Evolutionary conservation across 306 rosid genomes (phyloP).

Genomic region (Castanospermum australe): DNA sequence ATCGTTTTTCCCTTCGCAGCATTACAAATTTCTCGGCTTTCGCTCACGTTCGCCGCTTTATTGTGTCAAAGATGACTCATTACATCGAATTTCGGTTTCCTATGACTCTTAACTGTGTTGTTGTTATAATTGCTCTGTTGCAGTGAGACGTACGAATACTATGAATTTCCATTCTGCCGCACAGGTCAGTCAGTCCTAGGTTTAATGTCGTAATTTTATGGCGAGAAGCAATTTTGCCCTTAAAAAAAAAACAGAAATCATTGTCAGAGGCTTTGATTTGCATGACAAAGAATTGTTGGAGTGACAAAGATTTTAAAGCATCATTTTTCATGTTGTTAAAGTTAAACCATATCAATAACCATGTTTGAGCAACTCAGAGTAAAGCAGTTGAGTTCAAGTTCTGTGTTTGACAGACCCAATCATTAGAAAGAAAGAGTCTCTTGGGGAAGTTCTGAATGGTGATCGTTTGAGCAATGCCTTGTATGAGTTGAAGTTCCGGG

Average conservation of each 20-base stretch:
- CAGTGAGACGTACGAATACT: conserved; percentile 81
- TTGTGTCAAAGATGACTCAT: neutral
- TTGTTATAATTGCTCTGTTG: conserved; percentile 31
- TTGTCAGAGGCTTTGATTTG: neutral
- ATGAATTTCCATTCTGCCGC: conserved; percentile 77
- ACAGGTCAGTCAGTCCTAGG: conserved; percentile 68
- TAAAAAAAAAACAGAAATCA: neutral
- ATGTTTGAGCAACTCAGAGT: neutral
- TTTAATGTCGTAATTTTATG: conserved; percentile 12
- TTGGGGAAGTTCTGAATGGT: conserved; percentile 86
- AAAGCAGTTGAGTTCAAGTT: neutral
- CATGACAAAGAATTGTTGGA: neutral
- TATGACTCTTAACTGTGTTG: conserved; percentile 4
- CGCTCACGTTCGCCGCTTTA: neutral
- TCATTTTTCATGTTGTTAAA: neutral
- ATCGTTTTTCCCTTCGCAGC: neutral
- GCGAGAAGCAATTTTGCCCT: neutral
- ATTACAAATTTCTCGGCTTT: neutral
- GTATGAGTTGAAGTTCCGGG: conserved; percentile 63
- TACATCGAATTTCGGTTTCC: neutral
- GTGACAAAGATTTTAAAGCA: neutral
- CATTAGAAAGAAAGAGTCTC: conserved; percentile 69
- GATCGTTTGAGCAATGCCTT: conserved; percentile 69
- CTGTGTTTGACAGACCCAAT: conserved; percentile 57
- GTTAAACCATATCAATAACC: neutral